A percentile compares a stretch with the other conserved stretches of the same genome.
phyloP scores from a whole-genome alignment of 2,329 filamentous ascomycete genomes.

The Fusarium anguioides region DNA sequence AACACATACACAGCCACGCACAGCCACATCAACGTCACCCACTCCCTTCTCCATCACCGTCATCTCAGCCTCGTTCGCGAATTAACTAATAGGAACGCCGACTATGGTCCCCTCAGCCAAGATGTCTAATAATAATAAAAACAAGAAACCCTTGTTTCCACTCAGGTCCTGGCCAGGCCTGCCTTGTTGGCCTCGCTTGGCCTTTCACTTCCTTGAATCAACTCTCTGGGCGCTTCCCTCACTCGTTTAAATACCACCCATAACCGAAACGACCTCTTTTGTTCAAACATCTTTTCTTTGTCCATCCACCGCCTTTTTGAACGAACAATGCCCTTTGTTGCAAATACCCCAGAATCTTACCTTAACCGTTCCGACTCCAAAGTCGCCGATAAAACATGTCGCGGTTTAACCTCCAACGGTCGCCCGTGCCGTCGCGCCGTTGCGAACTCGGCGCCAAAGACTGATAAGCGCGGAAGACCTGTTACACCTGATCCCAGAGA shows the following conservation, averaged over 20 bases:
- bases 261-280: background rate
- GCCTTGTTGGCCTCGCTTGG: slow-evolving; percentile 2
- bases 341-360: slow-evolving; percentile 80
- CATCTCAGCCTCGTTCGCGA: slow-evolving; percentile 27
- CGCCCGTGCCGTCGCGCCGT: slow-evolving; percentile 83
- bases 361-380: slow-evolving; percentile 85
- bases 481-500: slow-evolving; percentile 61
- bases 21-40: slow-evolving; percentile 40
- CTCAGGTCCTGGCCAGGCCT: no score
- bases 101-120: slow-evolving; percentile 38
- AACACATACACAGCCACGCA: slow-evolving; percentile 30
- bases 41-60: slow-evolving; percentile 27
- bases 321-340: slow-evolving; percentile 54
- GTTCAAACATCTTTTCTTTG: background rate
- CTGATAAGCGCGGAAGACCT: slow-evolving; percentile 38
- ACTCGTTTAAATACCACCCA: background rate
- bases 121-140: slow-evolving; percentile 33
- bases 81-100: slow-evolving; percentile 8
- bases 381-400: slow-evolving; percentile 85
- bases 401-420: slow-evolving; percentile 86
- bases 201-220: slow-evolving; percentile 32
- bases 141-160: slow-evolving; percentile 5
- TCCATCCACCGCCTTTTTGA: slow-evolving; percentile 18
- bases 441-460: slow-evolving; percentile 48
- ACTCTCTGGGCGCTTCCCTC: background rate